Base-by-base conservation (phyloP, 2,329 filamentous ascomycete genomes). In the Rhynchosporium graminicola region DNA sequence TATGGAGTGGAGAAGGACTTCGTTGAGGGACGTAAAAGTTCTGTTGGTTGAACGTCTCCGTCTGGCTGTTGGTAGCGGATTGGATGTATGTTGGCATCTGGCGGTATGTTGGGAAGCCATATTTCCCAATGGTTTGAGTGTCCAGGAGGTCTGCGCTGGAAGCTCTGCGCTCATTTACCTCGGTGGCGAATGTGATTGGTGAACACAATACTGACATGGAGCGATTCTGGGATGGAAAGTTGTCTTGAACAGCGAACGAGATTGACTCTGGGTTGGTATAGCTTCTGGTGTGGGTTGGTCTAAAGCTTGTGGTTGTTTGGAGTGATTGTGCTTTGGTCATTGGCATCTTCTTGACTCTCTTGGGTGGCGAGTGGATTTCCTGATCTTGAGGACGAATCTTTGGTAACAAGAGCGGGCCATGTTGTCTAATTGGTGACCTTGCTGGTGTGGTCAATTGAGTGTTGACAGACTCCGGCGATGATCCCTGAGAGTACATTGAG, bases 381-480 rank as follows among this genome's bases (percentile, higher is more conserved):
- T 94, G 89, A 77, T 96, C 92, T 77, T 95, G 92, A 46, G 85
- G 85, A 65, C 92, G 85, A 78, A 96, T 93, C 82, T 92, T 95
- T 72, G 92, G 92, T 38, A 96, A 82, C 63, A 96, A 80, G 55
- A 91, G 80, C 57, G 91, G 91, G 58, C 91, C 91, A 77, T 92
- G 88, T 65, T 91, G 88, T 65, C 87, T 84, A 69, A 93, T 84
- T 64, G 91, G 90, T 40, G 90, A 89, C 67, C 83, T 81, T 59
- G 82, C 83, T 59, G 90, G 90, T 12, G 89, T 92, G 59, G 87
- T 89, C 70, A 85, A 80, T 68, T 83, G 81, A 26, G 88, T 90
- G 78, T 84, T 82, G 70, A 86, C 80, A 48, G 89, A 90, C 74
- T 89, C 89, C 48, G 84, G 84, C 40, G 84, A 85, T 50, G 88